Evolutionary conservation across 495 filamentous ascomycete species (phyloP), one percentile per base, ranked within the genome.

Genomic region (Astrothelium macrocarpum): DNA sequence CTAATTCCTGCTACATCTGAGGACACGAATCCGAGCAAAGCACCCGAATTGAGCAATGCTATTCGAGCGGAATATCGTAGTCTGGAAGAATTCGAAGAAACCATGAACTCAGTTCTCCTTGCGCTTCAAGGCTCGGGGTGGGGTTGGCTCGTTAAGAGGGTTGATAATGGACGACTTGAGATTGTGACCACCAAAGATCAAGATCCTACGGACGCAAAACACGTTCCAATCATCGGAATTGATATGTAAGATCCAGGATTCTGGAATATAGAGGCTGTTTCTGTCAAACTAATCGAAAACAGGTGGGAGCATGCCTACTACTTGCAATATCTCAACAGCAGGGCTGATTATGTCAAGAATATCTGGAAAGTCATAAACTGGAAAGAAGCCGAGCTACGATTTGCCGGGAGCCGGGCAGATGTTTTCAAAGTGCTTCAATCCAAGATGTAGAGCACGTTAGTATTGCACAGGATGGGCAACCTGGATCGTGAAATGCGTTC

Each of bases 221-320:
- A 72, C 18, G 68, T 71, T 11, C 75, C 75, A 2, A 68, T 77
- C 53, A 67, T 77, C 43, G 75, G 73, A 2, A 61, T 77, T 2
- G 75, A 77, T 61, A 76, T 76, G 64, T 42, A 1, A 42, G 36
- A 42, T 10, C 18, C 10, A 42, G 36, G 9, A 16, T 9, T 10
- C 18, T 16, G 36, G 36, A 10, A 10, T 42, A 16, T 16, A 42
- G 9, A 9, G 9, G 36, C 9, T 42, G 36, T 10, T 10, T 16
- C 9, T 42, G 9, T 42, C n/a, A n/a, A 16, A 16, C 36, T 42
- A 16, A 42, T 16, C 36, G 9, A 16, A 9, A 10, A 10, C 18
- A 42, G 36, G 36, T 77, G 75, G 75, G 75, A 77, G 70, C 75
- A 77, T 69, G 75, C 75, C 0, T 77, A 77, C 60, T 77, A 77